phyloP scores from a whole-genome alignment of 1,284 basidiomycete species.

The Marasmius sp. region DNA sequence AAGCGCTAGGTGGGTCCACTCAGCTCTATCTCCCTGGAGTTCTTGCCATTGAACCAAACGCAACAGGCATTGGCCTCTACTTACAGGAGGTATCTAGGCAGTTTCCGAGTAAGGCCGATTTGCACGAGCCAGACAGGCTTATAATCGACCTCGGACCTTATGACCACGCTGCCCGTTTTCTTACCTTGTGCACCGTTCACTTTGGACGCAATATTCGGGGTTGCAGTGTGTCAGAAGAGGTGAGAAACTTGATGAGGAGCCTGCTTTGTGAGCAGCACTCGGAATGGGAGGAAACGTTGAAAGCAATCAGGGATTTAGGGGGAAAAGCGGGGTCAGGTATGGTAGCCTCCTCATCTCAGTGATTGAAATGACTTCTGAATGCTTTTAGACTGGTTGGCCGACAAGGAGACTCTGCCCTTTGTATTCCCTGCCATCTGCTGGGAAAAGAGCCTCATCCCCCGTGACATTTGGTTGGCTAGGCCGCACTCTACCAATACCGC shows the following conservation, averaged over 20 bases:
- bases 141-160: slow-evolving; percentile 11
- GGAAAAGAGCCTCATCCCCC: slow-evolving; percentile 16
- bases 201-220: slow-evolving; percentile 10
- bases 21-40: neutral
- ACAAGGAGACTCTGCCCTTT: slow-evolving; percentile 14
- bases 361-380: too few relatives aligned
- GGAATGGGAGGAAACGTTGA: slow-evolving; percentile 15
- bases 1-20: slow-evolving; percentile 13
- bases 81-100: slow-evolving; percentile 6
- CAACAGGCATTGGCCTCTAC: slow-evolving; percentile 15
- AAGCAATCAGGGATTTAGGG: slow-evolving; percentile 5
- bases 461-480: slow-evolving; percentile 11
- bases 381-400: slow-evolving; percentile 14
- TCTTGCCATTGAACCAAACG: neutral
- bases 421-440: slow-evolving; percentile 15
- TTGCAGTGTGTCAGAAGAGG: slow-evolving; percentile 7
- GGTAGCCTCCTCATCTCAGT: neutral
- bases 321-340: slow-evolving; percentile 10
- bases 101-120: neutral
- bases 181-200: slow-evolving; percentile 16
- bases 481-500: slow-evolving; percentile 5
- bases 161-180: slow-evolving; percentile 14
- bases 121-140: slow-evolving; percentile 11
- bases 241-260: slow-evolving; percentile 11
- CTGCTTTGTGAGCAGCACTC: slow-evolving; percentile 12